These are phyloP conservation scores for Cubamyces sp. DNA, from an alignment of 768 basidiomycete species.

Conservation along the genomic window DNA sequence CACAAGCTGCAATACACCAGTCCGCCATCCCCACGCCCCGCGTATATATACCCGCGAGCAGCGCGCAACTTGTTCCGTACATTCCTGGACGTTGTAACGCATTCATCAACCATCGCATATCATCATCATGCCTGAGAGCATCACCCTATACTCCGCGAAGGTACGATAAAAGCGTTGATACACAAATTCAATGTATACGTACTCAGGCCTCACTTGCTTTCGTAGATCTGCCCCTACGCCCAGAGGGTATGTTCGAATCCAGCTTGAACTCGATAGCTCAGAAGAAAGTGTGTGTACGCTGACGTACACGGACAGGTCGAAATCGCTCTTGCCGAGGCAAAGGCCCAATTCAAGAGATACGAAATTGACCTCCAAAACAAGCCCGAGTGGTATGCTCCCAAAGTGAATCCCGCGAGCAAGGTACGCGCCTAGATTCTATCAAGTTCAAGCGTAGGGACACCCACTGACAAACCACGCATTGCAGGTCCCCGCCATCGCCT, in stretches of 20 bases:
- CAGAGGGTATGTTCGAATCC: conserved; percentile 47
- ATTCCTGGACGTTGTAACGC: background rate
- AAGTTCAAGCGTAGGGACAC: background rate
- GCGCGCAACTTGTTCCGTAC: background rate
- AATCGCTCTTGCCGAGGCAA: conserved; percentile 63
- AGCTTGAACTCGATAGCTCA: no score
- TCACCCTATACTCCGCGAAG: conserved; percentile 29
- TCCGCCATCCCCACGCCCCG: background rate
- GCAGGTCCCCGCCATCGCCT: conserved; percentile 62
- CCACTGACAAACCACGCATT: background rate
- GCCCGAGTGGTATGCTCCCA: conserved; percentile 68
- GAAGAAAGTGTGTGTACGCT: background rate
- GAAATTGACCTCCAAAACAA: conserved; percentile 68
- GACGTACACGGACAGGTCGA: conserved; percentile 45
- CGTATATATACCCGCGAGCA: background rate
- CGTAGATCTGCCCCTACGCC: conserved; percentile 61
- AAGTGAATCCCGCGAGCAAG: conserved; percentile 71
- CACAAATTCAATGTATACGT: conserved; percentile 37
- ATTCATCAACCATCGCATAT: background rate
- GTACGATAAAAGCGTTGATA: conserved; percentile 33
- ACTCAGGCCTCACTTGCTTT: background rate
- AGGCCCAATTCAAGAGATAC: conserved; percentile 50
- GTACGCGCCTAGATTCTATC: conserved; percentile 36
- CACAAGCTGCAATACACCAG: background rate
- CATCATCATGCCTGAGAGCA: conserved; percentile 20